Evolutionary conservation across 2,329 filamentous ascomycete genomes (phyloP), one percentile per base, ranked within the genome.

Genomic region (Moelleriella libera): DNA sequence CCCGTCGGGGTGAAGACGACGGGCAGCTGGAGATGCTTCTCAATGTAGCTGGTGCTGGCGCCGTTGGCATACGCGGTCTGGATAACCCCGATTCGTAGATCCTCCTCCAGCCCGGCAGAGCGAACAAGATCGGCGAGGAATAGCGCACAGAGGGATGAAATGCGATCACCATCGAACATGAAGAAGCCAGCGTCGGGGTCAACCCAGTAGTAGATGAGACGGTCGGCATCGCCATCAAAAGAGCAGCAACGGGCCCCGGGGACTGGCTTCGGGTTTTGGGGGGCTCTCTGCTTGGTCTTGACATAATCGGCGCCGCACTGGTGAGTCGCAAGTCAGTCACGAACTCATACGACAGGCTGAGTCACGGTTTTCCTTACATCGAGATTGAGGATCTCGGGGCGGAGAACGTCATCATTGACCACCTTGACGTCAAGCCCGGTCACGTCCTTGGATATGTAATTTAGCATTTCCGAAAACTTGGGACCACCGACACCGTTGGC

Each of bases 31-130:
- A 97, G 76, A 53, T 86, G 83, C 63, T 92, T 85, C 62, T 87
- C 80, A 47, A 98, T 85, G 65, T 95, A 97, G 58, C 85, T 83
- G 34, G 92, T 97, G 61, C 87, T 90, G 29, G 90, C 85, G 45
- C 92, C 92, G 64, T 98, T 98, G 63, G 92, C 92, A 63, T 98
- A 98, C 21, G 92, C 92, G 1, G 92, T 98, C 68, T 98, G 92
- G 10, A 98, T 85, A 47, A 98, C 87, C 50, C 90, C 92, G 51
- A 97, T 89, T 60, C 85, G 88, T 54, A 97, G 75, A 52, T 89
- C 83, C 30, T 85, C 78, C 45, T 80, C 74, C 31, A 98, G 76
- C 11, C 86, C 86, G 48, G 88, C 86, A 50, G 82, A 83, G 48
- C 82, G 80, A 46, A 88, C 80, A 32, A 96, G 82, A 54, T 97